These are phyloP conservation scores for Serpula lacrymans DNA, from an alignment of 768 basidiomycete species.

Conservation along the genomic window DNA sequence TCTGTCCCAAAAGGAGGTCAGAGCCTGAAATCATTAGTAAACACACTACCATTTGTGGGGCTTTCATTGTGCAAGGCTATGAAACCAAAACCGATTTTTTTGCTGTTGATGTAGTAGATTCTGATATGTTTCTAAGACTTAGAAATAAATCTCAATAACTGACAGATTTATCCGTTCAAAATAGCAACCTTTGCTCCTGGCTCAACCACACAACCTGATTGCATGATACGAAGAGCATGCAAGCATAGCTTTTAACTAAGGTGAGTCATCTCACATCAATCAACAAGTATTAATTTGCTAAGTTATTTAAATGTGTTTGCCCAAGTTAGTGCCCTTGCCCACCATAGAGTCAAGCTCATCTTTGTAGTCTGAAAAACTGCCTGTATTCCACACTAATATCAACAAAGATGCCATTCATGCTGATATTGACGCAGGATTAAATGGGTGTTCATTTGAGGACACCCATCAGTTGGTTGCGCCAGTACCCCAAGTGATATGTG, in stretches of 20 bases:
- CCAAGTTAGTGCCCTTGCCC: conserved; percentile 43
- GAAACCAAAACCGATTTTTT: conserved; percentile 15
- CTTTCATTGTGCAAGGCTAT: conserved; percentile 18
- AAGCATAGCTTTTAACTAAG: too few species aligned
- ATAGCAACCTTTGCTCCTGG: too few species aligned
- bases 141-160: too few species aligned
- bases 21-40: conserved; percentile 18
- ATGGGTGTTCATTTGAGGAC: conserved; percentile 55
- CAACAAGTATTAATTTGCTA: too few species aligned
- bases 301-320: too few species aligned
- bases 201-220: too few species aligned
- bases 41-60: conserved; percentile 26
- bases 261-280: too few species aligned
- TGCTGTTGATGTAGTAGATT: conserved; percentile 25
- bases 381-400: conserved; percentile 41
- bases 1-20: conserved; percentile 7
- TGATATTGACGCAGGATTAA: conserved; percentile 38
- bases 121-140: conserved; percentile 30
- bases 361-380: conserved; percentile 21
- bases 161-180: too few species aligned
- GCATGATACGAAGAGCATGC: too few species aligned
- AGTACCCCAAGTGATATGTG: too few species aligned
- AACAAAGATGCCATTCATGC: conserved; percentile 41
- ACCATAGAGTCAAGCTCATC: conserved; percentile 7
- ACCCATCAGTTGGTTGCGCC: conserved; percentile 81